A percentile compares a stretch with the other conserved stretches of the same genome.
Evolutionary conservation across 257 asterid species (phyloP).

Genomic region (Voacanga thouarsii): DNA sequence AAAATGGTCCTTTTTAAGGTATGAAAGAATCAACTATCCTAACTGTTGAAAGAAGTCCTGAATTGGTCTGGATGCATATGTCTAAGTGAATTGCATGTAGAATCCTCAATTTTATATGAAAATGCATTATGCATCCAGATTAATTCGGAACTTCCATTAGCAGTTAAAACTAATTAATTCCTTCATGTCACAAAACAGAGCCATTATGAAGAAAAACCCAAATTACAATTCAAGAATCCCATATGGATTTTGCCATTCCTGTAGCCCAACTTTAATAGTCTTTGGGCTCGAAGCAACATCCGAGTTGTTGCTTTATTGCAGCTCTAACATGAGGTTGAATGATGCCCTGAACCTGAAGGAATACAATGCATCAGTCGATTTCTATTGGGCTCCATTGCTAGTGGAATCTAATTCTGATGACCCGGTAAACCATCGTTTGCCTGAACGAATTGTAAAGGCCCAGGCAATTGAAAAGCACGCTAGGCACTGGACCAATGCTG

Average conservation of each 20-base stretch:
- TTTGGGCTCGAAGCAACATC: slow-evolving; percentile 3
- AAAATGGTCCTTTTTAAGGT: too few species aligned
- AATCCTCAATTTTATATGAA: too few species aligned
- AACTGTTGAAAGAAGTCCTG: too few species aligned
- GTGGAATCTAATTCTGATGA: slow-evolving; percentile 90
- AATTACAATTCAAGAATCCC: background rate
- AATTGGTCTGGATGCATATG: too few species aligned
- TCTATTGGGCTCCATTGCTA: slow-evolving; percentile 85
- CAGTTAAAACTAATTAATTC: too few species aligned
- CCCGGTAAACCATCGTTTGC: slow-evolving; percentile 67
- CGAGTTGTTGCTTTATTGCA: background rate
- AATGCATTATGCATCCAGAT: too few species aligned
- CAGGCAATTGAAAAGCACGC: slow-evolving; percentile 72
- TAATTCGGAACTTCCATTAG: too few species aligned
- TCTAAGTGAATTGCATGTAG: too few species aligned
- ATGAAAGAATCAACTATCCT: too few species aligned
- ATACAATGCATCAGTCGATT: slow-evolving; percentile 72
- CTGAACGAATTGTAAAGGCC: slow-evolving; percentile 69
- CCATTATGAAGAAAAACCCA: too few species aligned
- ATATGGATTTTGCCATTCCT: background rate
- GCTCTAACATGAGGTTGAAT: slow-evolving; percentile 11
- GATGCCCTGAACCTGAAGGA: slow-evolving; percentile 43
- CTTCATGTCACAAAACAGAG: too few species aligned
- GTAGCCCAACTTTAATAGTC: background rate
- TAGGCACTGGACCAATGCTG: slow-evolving; percentile 71